phyloP scores from a whole-genome alignment of 148 eudicot species.

The Pharnaceum exiguum region DNA sequence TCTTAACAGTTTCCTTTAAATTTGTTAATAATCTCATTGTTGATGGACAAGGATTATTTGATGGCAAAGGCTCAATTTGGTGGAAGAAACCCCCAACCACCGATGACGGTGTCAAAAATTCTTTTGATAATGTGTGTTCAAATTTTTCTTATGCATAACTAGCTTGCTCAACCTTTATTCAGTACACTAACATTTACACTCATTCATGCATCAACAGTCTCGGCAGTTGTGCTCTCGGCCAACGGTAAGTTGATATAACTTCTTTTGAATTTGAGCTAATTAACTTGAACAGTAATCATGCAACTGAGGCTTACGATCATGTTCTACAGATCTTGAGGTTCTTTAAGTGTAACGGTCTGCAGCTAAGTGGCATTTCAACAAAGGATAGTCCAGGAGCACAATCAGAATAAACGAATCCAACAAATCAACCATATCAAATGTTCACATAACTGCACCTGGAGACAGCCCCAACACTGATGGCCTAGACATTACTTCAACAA shows the following conservation, averaged over 20 bases:
- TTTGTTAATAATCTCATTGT: conserved; percentile 4
- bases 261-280: neutral
- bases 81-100: neutral
- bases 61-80: conserved; percentile 16
- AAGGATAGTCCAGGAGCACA: conserved; percentile 6
- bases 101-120: too few relatives aligned
- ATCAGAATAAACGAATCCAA: conserved; percentile 11
- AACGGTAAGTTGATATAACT: too few relatives aligned
- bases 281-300: neutral
- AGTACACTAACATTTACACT: too few relatives aligned
- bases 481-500: conserved; percentile 1
- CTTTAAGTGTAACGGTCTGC: conserved; percentile 8
- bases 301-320: too few relatives aligned
- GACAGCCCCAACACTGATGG: conserved; percentile 24
- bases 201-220: too few relatives aligned
- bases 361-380: neutral
- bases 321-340: neutral
- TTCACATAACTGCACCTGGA: conserved; percentile 14
- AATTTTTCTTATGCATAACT: neutral
- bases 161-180: too few relatives aligned
- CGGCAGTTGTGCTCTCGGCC: neutral
- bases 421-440: conserved; percentile 6
- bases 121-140: neutral
- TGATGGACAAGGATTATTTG: conserved; percentile 5
- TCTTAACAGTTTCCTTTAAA: too few relatives aligned